Base-by-base conservation (phyloP, 129 eudicot species). In the Cynara cardunculus region DNA sequence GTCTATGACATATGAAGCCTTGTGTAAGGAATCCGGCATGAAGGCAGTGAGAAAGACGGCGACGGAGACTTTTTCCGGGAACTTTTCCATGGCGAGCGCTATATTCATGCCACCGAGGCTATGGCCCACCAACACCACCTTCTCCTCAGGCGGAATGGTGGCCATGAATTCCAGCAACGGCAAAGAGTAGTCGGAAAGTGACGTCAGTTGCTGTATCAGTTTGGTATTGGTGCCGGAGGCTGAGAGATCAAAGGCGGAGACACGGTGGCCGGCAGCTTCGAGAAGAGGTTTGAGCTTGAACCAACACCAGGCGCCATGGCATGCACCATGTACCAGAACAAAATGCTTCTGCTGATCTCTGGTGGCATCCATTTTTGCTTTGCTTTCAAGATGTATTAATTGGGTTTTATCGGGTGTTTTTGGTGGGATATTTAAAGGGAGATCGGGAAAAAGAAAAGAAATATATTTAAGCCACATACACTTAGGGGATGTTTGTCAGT, bases 271-370 rank as follows among this genome's bases (percentile, higher is more conserved):
- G 22, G 93, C 85, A 1, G 88, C 73, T 79, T 87, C 84, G 0
- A 89, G 85, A 73, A 80, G 84, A 9, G 91, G 95, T 80, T 86
- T 86, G 61, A 92, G 82, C 86, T 92, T 92, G 83, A 78, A 88
- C 97, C 97, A 92, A 11, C 88, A 68, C 96, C 97, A 92, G 41
- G 93, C 93, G 19, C 97, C 97, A 80, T 90, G 96, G 84, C 95
- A 83, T 28, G 91, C 89, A 24, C 97, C 97, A 78, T 92, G 97
- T 5, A 92, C 91, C 1, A 92, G 84, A 30, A 92, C 89, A 76
- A 90, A 83, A 72, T 92, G 97, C 26, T 62, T 83, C 13, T 46
- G 49, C 4, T 80, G 21, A 18, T 86, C 46, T 37, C 21, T 34
- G 7, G 14, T 65, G 61, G 8, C 18, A 18, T 1, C 78, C 84